Conservation (phyloP, 768 basidiomycete genomes). For the Tricholoma sp. region DNA sequence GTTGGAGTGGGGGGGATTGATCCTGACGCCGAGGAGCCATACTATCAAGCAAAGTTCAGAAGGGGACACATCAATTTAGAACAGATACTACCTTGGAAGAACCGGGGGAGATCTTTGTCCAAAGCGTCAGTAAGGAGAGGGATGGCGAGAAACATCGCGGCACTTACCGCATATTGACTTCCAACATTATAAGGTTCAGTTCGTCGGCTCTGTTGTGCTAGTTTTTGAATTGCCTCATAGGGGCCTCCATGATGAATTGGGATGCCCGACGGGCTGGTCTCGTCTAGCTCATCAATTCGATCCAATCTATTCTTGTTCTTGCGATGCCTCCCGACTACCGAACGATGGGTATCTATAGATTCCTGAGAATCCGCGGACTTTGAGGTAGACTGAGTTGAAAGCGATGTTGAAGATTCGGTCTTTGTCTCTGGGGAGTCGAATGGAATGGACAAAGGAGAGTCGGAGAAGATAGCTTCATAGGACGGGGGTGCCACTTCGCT, state of each 20-base stretch:
- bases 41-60: neutral
- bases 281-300: conserved; percentile 75
- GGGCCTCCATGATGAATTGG: conserved; percentile 66
- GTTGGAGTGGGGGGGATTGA: conserved; percentile 13
- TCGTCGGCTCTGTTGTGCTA: conserved; percentile 19
- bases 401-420: conserved; percentile 4
- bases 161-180: conserved; percentile 13
- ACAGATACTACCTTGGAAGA: neutral
- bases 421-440: conserved; percentile 12
- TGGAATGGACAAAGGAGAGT: conserved; percentile 12
- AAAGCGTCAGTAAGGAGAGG: conserved; percentile 1
- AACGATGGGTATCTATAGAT: conserved; percentile 11
- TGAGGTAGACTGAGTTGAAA: conserved; percentile 19
- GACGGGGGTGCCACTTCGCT: conserved; percentile 4
- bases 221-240: conserved; percentile 56
- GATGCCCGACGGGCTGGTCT: conserved; percentile 63
- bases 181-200: conserved; percentile 20
- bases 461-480: conserved; percentile 3
- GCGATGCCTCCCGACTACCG: conserved; percentile 11
- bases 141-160: neutral
- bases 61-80: neutral
- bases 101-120: neutral
- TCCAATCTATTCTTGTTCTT: conserved; percentile 41
- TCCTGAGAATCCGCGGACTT: conserved; percentile 17
- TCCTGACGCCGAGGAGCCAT: neutral